Conservation (phyloP, 306 rosid genomes). For the cucumber (Cucumis sativus) region DNA sequence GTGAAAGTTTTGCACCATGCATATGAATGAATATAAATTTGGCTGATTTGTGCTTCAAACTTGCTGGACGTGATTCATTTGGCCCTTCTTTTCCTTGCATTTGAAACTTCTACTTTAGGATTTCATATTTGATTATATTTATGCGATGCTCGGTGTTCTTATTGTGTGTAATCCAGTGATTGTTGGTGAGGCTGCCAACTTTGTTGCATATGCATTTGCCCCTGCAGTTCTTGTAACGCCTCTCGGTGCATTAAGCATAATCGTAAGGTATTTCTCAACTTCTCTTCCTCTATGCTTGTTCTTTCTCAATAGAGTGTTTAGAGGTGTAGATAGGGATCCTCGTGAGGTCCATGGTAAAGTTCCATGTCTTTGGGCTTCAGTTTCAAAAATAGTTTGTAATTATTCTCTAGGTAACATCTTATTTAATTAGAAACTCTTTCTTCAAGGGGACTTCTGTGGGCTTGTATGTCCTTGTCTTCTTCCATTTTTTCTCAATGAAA, state of each 20-base stretch:
- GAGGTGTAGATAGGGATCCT: too few relatives aligned
- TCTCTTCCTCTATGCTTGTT: constrained; percentile 8
- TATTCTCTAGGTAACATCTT: too few relatives aligned
- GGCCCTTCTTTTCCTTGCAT: neutral
- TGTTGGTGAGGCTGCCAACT: constrained; percentile 78
- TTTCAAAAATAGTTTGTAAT: too few relatives aligned
- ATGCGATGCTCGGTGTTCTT: constrained; percentile 31
- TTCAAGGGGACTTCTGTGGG: too few relatives aligned
- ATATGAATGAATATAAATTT: neutral
- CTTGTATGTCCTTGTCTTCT: too few relatives aligned
- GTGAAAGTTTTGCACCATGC: neutral
- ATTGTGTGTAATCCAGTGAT: constrained; percentile 55
- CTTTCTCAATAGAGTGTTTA: neutral
- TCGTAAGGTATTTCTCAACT: constrained; percentile 45
- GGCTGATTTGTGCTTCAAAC: neutral
- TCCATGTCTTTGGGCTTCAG: too few relatives aligned
- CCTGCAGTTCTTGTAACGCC: constrained; percentile 90
- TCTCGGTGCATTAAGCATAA: constrained; percentile 86
- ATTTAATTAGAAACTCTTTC: too few relatives aligned
- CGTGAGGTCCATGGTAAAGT: too few relatives aligned
- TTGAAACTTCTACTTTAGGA: neutral
- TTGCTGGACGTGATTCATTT: neutral
- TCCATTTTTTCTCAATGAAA: too few relatives aligned
- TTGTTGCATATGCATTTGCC: constrained; percentile 81
- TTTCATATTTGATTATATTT: constrained; percentile 5